Conservation (phyloP, 306 rosid genomes). For the Arachis hypogaea region DNA sequence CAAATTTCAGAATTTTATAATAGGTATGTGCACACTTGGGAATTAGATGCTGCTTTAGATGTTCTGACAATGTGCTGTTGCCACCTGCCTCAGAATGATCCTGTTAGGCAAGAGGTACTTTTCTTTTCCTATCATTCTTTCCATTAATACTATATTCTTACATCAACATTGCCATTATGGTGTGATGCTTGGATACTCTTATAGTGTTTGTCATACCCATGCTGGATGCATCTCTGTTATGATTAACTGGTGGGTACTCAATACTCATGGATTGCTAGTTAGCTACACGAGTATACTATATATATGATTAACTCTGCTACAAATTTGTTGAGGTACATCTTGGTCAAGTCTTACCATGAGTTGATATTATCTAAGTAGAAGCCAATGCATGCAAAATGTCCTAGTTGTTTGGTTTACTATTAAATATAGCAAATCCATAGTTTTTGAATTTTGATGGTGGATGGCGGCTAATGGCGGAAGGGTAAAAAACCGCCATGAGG, state of each 20-base stretch:
- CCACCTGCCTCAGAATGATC: slow-evolving; percentile 76
- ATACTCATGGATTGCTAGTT: not conserved
- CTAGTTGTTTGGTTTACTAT: not conserved
- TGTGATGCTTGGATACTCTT: slow-evolving; percentile 23
- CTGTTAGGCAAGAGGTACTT: slow-evolving; percentile 70
- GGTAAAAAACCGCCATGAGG: too few species aligned
- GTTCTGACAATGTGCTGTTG: slow-evolving; percentile 98
- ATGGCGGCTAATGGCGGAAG: too few species aligned
- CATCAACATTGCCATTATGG: slow-evolving; percentile 10
- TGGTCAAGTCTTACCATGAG: slow-evolving; percentile 29
- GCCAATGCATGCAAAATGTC: slow-evolving; percentile 19
- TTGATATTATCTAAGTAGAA: not conserved
- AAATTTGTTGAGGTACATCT: slow-evolving; percentile 9
- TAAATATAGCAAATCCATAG: slow-evolving; percentile 11
- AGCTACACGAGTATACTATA: too few species aligned
- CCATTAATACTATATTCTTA: slow-evolving; percentile 23
- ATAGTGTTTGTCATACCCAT: not conserved
- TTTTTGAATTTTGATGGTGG: not conserved
- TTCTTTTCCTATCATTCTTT: slow-evolving; percentile 37
- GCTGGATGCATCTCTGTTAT: not conserved
- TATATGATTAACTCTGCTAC: not conserved
- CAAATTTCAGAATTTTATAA: slow-evolving; percentile 35
- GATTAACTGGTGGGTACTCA: slow-evolving; percentile 20
- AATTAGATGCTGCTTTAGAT: slow-evolving; percentile 91
- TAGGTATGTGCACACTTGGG: slow-evolving; percentile 91